A percentile compares a stretch with the other conserved stretches of the same genome.
Conservation (phyloP, 2,329 filamentous ascomycete species). For the Beauveria brongniartii region DNA sequence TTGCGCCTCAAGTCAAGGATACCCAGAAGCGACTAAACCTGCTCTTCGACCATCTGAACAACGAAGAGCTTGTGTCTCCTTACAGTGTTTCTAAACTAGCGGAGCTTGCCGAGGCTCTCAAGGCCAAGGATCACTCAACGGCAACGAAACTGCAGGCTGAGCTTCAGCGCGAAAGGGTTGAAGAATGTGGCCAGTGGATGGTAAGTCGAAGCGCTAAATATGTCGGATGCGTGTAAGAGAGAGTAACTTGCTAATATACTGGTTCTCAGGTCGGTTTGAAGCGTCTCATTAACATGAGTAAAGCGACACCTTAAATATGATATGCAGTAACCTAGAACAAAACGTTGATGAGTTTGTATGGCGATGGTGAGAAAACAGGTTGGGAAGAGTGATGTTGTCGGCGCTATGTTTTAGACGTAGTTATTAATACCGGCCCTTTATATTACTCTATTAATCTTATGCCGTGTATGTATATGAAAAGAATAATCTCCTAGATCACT, state of each 20-base stretch:
- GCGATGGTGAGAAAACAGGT: conserved; percentile 19
- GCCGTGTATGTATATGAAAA: neutral
- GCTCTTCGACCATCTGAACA: conserved; percentile 96
- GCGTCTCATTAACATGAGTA: conserved; percentile 71
- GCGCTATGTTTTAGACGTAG: conserved; percentile 15
- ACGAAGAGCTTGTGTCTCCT: conserved; percentile 78
- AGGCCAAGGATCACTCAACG: conserved; percentile 59
- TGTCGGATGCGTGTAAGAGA: no score
- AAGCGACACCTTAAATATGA: conserved; percentile 51
- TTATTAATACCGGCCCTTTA: conserved; percentile 14
- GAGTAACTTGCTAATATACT: conserved; percentile 30
- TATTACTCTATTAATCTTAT: neutral
- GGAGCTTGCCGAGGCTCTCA: conserved; percentile 57
- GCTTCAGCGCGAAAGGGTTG: conserved; percentile 67
- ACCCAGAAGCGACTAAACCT: conserved; percentile 88
- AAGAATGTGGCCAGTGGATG: conserved; percentile 84
- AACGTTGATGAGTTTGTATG: conserved; percentile 16
- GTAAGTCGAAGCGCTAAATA: conserved; percentile 40
- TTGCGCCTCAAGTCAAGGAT: conserved; percentile 83
- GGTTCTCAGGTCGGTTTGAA: conserved; percentile 60
- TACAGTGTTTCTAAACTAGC: conserved; percentile 64
- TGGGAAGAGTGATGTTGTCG: conserved; percentile 13
- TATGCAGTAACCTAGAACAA: conserved; percentile 12
- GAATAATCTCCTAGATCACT: neutral
- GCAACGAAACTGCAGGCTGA: conserved; percentile 65